Conservation (phyloP, 306 rosid genomes). For the Quercus cerris region DNA sequence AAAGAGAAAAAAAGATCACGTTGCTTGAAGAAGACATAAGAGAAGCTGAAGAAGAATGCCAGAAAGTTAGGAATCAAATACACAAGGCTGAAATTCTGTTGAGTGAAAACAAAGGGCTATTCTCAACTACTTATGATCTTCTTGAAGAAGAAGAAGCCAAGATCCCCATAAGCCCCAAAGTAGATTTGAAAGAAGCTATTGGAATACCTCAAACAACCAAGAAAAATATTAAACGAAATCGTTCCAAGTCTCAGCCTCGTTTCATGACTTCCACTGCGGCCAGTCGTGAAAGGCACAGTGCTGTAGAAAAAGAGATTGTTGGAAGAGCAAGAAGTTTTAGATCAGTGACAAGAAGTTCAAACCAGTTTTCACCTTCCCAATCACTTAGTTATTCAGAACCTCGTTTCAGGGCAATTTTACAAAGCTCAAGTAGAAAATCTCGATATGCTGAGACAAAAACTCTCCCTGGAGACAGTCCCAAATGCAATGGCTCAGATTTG, state of each 20-base stretch:
- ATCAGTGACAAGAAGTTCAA: slow-evolving; percentile 49
- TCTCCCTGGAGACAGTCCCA: slow-evolving; percentile 46
- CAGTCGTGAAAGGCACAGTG: slow-evolving; percentile 78
- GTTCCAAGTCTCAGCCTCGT: slow-evolving; percentile 64
- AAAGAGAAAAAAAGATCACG: slow-evolving; percentile 56
- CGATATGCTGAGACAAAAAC: slow-evolving; percentile 42
- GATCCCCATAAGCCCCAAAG: slow-evolving; percentile 32
- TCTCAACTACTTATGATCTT: slow-evolving; percentile 26
- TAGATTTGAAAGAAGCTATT: slow-evolving; percentile 40
- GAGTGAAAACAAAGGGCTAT: slow-evolving; percentile 43
- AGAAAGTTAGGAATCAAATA: slow-evolving; percentile 46
- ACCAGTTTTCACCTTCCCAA: slow-evolving; percentile 75
- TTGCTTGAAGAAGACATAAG: slow-evolving; percentile 68
- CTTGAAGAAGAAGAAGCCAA: slow-evolving; percentile 36
- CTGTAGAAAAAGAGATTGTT: slow-evolving; percentile 45
- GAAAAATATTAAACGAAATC: slow-evolving; percentile 30
- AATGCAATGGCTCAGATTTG: slow-evolving; percentile 45
- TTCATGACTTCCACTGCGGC: slow-evolving; percentile 95
- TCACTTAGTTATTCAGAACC: slow-evolving; percentile 62
- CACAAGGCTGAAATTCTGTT: slow-evolving; percentile 50
- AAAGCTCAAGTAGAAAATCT: slow-evolving; percentile 46
- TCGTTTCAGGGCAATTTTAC: slow-evolving; percentile 53
- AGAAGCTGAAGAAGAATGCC: slow-evolving; percentile 62
- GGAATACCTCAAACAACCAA: slow-evolving; percentile 43
- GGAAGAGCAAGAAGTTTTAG: slow-evolving; percentile 48